phyloP scores from a whole-genome alignment of 2,329 filamentous ascomycete genomes.

The Berkeleyomyces rouxiae region DNA sequence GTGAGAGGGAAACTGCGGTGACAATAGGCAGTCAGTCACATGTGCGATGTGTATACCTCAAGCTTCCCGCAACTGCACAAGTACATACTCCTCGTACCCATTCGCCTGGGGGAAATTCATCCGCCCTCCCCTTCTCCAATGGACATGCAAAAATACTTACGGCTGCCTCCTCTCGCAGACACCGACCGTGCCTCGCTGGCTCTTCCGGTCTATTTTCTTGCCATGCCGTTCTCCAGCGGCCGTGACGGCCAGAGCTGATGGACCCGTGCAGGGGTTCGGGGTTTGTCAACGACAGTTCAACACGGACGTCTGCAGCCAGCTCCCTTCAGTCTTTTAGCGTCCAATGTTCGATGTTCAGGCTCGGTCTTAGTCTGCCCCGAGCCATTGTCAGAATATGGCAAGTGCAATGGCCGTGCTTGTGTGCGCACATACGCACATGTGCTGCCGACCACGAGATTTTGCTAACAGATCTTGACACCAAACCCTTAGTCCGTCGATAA shows the following conservation, averaged over 20 bases:
- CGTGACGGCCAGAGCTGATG: not conserved
- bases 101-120: too few relatives aligned
- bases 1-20: not conserved
- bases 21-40: too few relatives aligned
- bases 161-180: not conserved
- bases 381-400: not conserved
- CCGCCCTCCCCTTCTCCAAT: too few relatives aligned
- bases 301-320: not conserved
- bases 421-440: not conserved
- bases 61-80: not conserved
- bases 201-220: slow-evolving; percentile 10
- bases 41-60: too few relatives aligned
- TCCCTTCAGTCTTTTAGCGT: not conserved
- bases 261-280: not conserved
- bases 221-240: not conserved
- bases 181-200: not conserved
- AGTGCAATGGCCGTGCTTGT: not conserved
- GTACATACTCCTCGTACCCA: not conserved
- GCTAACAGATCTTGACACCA: not conserved
- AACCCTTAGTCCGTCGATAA: not conserved
- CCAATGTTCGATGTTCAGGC: not conserved
- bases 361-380: not conserved
- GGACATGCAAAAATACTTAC: not conserved
- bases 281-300: not conserved
- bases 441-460: not conserved